Base-by-base conservation (phyloP, 2,329 filamentous ascomycete genomes). In the Beauveria bassiana region DNA sequence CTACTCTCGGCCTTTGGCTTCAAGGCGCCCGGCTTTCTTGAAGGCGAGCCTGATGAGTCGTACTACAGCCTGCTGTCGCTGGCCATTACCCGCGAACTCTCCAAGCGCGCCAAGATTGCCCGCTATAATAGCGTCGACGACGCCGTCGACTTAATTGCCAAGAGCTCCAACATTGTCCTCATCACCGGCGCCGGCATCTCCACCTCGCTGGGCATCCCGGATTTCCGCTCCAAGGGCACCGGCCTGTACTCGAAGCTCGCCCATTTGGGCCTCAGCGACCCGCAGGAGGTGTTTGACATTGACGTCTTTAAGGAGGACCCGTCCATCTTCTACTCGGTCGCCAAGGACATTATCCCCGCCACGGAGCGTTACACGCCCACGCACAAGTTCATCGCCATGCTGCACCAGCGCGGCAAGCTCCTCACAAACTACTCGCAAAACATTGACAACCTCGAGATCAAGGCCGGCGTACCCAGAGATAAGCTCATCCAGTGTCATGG, bases 341-440 rank as follows among this genome's bases (percentile, higher is more conserved):
- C 93, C 52, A 91, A 91, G 72, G 91, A 96, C 71, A 96, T 98
- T 65, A 78, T 98, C 34, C 92, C 93, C 12, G 84, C 86, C 24
- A 86, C 88, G 16, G 86, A 90, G 66, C 86, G 86, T 68, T 96
- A 86, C 78, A 92, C 93, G 1, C 93, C 93, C 0, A 98, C 95
- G 0, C 95, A 99, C 78, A 87, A 89, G 59, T 99, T 99, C 77
- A 96, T 99, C 70, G 86, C 87, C 40, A 81, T 97, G 68, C 83
- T 99, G 42, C 90, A 99, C 74, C 83, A 93, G 67, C 89, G 92
- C 73, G 86, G 85, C 66, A 96, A 96, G 74, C 83, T 99, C 7
- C 83, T 97, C 63, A 98, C 93, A 47, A 97, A 98, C 76, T 99
- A 97, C 78, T 96, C 95, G 0, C 95, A 99, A 73, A 99, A 99